These are phyloP conservation scores for Solanum infundibuliforme DNA, from an alignment of 257 asterid species.

Conservation along the genomic window DNA sequence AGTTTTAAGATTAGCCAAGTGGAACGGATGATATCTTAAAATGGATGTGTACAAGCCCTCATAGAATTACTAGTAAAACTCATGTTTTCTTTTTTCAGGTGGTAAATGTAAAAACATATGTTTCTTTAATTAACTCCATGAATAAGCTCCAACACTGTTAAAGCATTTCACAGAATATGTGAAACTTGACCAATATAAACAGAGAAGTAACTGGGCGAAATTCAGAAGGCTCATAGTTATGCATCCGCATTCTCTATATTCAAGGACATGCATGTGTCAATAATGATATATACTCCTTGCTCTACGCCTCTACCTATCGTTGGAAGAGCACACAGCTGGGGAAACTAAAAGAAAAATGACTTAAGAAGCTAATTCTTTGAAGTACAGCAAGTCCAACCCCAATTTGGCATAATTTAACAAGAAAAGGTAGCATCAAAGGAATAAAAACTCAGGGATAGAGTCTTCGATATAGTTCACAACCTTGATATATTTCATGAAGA, in stretches of 20 bases:
- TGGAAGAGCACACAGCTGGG: neutral
- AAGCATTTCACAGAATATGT: neutral
- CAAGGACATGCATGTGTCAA: neutral
- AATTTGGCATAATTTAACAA: neutral
- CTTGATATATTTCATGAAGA: neutral
- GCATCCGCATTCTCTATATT: neutral
- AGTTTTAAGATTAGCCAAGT: neutral
- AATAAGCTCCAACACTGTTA: neutral
- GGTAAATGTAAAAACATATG: neutral
- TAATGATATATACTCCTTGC: neutral
- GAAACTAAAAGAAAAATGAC: neutral
- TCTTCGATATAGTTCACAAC: neutral
- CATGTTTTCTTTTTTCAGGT: neutral
- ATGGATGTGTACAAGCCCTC: neutral
- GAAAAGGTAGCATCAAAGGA: neutral
- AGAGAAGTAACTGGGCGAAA: neutral
- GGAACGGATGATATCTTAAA: neutral
- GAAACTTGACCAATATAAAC: neutral
- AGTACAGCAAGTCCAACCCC: neutral
- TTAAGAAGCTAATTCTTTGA: neutral
- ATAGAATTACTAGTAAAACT: neutral
- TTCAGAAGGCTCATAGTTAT: neutral
- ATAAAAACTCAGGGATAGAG: neutral
- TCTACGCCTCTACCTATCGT: neutral
- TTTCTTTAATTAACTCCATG: neutral